Conservation (phyloP, 2,329 filamentous ascomycete genomes). For the Sphaerulina musiva region DNA sequence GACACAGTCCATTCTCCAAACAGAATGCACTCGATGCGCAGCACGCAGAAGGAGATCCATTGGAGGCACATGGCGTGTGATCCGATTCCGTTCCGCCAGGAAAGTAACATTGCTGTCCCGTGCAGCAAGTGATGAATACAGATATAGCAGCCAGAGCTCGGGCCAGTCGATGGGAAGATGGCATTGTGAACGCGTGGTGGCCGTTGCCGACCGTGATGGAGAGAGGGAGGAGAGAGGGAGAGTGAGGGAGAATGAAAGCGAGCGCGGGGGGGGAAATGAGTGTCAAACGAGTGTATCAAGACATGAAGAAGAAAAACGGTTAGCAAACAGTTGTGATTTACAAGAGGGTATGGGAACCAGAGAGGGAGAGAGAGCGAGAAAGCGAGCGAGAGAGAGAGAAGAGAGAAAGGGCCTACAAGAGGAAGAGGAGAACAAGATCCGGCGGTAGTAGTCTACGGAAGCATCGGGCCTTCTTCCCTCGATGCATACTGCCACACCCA, state of each 20-base stretch:
- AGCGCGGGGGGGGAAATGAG: not conserved
- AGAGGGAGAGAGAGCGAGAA: not conserved
- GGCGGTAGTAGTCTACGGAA: not conserved
- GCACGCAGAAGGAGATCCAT: constrained; percentile 23
- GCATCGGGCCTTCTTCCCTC: not conserved
- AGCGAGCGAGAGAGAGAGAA: not conserved
- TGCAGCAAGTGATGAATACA: constrained; percentile 12
- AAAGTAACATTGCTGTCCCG: constrained; percentile 28
- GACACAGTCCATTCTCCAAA: constrained; percentile 32
- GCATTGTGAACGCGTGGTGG: not conserved
- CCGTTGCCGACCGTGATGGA: constrained; percentile 2
- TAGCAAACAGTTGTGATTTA: not conserved
- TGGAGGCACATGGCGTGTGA: constrained; percentile 22
- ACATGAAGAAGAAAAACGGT: constrained; percentile 3
- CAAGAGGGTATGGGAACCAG: not conserved
- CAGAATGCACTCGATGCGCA: constrained; percentile 29
- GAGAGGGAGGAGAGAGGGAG: not conserved
- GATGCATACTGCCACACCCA: not conserved
- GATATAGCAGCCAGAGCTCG: constrained; percentile 12
- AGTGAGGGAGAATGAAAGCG: not conserved
- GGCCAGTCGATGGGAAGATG: constrained; percentile 11
- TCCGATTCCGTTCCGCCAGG: constrained; percentile 25
- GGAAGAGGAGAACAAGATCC: not conserved
- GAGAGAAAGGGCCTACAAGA: not conserved
- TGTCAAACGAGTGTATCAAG: constrained; percentile 3